phyloP scores from a whole-genome alignment of 2,329 filamentous ascomycete species.

The Fusarium torreyae region DNA sequence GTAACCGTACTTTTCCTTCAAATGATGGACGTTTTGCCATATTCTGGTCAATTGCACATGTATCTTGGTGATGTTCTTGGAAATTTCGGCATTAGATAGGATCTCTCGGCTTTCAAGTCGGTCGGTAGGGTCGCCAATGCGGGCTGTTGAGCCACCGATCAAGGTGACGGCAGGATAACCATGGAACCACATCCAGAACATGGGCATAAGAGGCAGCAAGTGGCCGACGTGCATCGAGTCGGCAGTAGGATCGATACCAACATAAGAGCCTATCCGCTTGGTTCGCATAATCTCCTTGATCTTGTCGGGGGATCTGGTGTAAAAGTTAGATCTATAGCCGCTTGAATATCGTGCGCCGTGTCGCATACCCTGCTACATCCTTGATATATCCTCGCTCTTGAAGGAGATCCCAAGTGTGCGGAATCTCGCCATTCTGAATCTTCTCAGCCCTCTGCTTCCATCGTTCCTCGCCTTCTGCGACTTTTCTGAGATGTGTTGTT shows the following conservation, averaged over 20 bases:
- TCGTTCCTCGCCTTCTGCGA: constrained; percentile 57
- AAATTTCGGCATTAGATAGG: constrained; percentile 66
- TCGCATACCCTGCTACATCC: constrained; percentile 77
- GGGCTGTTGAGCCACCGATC: constrained; percentile 81
- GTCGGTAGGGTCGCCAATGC: constrained; percentile 84
- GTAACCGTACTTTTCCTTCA: constrained; percentile 77
- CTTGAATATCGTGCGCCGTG: constrained; percentile 3
- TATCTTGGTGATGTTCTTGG: constrained; percentile 77
- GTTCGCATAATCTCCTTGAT: constrained; percentile 75
- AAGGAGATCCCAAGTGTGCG: constrained; percentile 74
- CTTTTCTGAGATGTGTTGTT: constrained; percentile 61
- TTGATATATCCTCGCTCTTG: constrained; percentile 82
- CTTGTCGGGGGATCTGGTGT: constrained; percentile 60
- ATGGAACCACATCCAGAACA: constrained; percentile 87
- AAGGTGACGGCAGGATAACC: constrained; percentile 78
- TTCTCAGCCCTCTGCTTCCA: constrained; percentile 65
- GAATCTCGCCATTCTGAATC: constrained; percentile 66
- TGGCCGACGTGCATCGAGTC: constrained; percentile 86
- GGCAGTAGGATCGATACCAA: constrained; percentile 87
- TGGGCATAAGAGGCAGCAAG: constrained; percentile 83
- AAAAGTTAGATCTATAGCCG: constrained; percentile 14
- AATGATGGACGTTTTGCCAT: constrained; percentile 79
- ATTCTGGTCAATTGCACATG: constrained; percentile 79
- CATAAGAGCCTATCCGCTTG: constrained; percentile 81
- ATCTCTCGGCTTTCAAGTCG: constrained; percentile 74